phyloP scores from a whole-genome alignment of 2,329 filamentous ascomycete species.

The Cercospora berteroae region DNA sequence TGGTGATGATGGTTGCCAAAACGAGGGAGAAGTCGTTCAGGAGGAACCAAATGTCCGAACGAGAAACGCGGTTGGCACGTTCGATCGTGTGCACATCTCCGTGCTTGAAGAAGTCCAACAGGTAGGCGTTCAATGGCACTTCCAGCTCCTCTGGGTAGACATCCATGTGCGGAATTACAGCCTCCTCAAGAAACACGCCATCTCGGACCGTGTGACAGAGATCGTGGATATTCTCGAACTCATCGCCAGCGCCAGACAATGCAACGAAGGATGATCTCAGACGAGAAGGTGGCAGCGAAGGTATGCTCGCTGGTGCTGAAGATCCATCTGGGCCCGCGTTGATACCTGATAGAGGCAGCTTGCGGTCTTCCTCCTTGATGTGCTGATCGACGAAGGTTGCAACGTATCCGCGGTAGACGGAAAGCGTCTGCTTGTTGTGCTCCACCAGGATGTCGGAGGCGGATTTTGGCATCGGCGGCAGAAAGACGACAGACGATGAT shows the following conservation, averaged over 20 bases:
- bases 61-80: slow-evolving; percentile 63
- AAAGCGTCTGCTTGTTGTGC: slow-evolving; percentile 65
- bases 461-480: slow-evolving; percentile 60
- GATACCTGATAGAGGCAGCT: slow-evolving; percentile 59
- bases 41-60: slow-evolving; percentile 68
- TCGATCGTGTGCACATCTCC: slow-evolving; percentile 62
- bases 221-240: slow-evolving; percentile 64
- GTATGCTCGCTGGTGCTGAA: slow-evolving; percentile 25
- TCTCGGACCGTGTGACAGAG: slow-evolving; percentile 64
- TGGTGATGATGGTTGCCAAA: slow-evolving; percentile 69
- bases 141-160: slow-evolving; percentile 57
- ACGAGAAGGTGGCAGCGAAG: slow-evolving; percentile 42
- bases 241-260: slow-evolving; percentile 65
- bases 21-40: slow-evolving; percentile 65
- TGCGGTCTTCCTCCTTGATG: slow-evolving; percentile 53
- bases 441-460: slow-evolving; percentile 57
- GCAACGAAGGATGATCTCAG: slow-evolving; percentile 69
- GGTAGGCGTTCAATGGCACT: slow-evolving; percentile 62
- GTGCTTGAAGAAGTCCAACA: slow-evolving; percentile 76
- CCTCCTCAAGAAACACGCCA: slow-evolving; percentile 72
- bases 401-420: slow-evolving; percentile 67
- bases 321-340: slow-evolving; percentile 42
- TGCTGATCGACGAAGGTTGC: slow-evolving; percentile 67
- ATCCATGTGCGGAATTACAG: slow-evolving; percentile 67
- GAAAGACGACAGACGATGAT: slow-evolving; percentile 63